Evolutionary conservation across 768 basidiomycete genomes (phyloP).

Genomic region (Auricularia heimuer): DNA sequence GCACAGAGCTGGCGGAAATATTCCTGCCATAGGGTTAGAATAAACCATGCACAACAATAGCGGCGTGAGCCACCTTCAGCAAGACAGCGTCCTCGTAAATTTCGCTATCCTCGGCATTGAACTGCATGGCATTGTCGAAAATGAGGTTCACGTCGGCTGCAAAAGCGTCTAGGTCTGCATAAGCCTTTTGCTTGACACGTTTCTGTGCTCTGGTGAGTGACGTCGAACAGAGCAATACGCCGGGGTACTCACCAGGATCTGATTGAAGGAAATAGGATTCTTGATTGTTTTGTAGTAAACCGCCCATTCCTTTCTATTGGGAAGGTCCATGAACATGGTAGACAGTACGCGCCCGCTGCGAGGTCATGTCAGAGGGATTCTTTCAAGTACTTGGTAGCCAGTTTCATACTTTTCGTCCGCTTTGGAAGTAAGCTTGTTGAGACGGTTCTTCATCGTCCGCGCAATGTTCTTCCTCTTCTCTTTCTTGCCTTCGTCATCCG

Average conservation of each 20-base stretch:
- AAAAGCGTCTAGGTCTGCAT: slow-evolving; percentile 56
- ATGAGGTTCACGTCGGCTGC: slow-evolving; percentile 83
- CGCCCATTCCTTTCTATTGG: slow-evolving; percentile 69
- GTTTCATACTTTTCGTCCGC: slow-evolving; percentile 51
- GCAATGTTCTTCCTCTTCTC: slow-evolving; percentile 50
- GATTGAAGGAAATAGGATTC: slow-evolving; percentile 67
- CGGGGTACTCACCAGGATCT: slow-evolving; percentile 53
- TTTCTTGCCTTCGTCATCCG: slow-evolving; percentile 39
- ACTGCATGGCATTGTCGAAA: slow-evolving; percentile 79
- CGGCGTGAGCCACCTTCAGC: slow-evolving; percentile 38
- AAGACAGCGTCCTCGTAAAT: slow-evolving; percentile 72
- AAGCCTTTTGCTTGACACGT: slow-evolving; percentile 73
- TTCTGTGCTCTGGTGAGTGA: slow-evolving; percentile 36
- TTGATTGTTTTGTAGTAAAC: slow-evolving; percentile 73
- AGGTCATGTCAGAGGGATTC: background rate
- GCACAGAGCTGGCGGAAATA: slow-evolving; percentile 68
- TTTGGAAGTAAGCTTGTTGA: slow-evolving; percentile 66
- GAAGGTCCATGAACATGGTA: slow-evolving; percentile 75
- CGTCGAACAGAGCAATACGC: background rate
- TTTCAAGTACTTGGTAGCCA: background rate
- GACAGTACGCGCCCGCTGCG: slow-evolving; percentile 57
- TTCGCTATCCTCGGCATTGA: slow-evolving; percentile 76
- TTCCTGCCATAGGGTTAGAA: slow-evolving; percentile 36
- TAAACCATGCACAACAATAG: slow-evolving; percentile 1
- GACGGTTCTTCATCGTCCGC: slow-evolving; percentile 53